Conservation (phyloP, 352 stramenopile species). For the Globisporangium parvum region DNA sequence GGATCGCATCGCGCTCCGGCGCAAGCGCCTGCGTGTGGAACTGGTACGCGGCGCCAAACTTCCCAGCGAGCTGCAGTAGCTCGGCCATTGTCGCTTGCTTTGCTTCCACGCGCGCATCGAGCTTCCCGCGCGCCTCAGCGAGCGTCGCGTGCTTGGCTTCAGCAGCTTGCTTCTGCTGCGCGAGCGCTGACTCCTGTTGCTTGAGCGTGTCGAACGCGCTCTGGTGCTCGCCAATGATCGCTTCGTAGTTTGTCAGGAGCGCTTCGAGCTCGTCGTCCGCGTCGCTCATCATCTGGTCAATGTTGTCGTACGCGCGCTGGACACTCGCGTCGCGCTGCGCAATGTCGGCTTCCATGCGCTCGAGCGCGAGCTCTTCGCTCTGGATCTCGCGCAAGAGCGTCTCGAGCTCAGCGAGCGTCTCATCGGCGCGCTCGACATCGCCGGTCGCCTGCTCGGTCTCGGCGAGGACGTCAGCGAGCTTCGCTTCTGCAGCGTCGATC, state of each 20-base stretch:
- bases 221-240: slow-evolving; percentile 39
- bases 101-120: slow-evolving; percentile 48
- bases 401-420: slow-evolving; percentile 53
- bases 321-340: slow-evolving; percentile 34
- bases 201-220: slow-evolving; percentile 26
- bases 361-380: slow-evolving; percentile 23
- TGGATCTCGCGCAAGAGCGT: slow-evolving; percentile 38
- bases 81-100: slow-evolving; percentile 33
- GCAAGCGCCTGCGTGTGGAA: slow-evolving; percentile 49
- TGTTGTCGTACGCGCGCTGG: slow-evolving; percentile 32
- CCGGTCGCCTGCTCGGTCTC: slow-evolving; percentile 28
- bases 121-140: slow-evolving; percentile 26
- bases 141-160: slow-evolving; percentile 34
- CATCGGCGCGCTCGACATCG: slow-evolving; percentile 34
- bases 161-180: slow-evolving; percentile 13
- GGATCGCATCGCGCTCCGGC: slow-evolving; percentile 46
- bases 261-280: slow-evolving; percentile 49
- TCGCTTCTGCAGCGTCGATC: slow-evolving; percentile 38
- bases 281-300: slow-evolving; percentile 70
- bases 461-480: slow-evolving; percentile 31
- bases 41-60: slow-evolving; percentile 49
- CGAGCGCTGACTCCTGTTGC: slow-evolving; percentile 22
- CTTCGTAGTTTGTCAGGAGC: slow-evolving; percentile 53
- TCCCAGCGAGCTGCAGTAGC: slow-evolving; percentile 34
- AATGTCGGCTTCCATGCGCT: slow-evolving; percentile 30